Evolutionary conservation across 2,329 filamentous ascomycete genomes (phyloP), one percentile per base, ranked within the genome.

Genomic region (Orbilia blumenaviensis): DNA sequence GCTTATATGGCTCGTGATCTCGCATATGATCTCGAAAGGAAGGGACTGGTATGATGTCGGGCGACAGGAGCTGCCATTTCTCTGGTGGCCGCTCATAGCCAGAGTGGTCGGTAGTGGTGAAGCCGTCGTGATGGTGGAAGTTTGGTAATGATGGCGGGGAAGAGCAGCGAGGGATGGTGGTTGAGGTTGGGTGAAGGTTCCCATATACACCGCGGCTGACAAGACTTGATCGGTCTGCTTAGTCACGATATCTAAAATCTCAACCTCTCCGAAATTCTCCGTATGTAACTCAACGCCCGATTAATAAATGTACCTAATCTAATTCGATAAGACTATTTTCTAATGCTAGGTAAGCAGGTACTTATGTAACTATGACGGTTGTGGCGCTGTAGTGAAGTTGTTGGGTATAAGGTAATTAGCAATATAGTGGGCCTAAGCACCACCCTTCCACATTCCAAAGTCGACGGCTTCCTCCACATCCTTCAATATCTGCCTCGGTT

Each of bases 381-480:
- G 41, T 42, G 41, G 41, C 41, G 41, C n/a, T 42, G 21, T 21
- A 21, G 41, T 12, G n/a, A 16, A 16, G 41, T 12, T n/a, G n/a
- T 42, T 8, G n/a, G n/a, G 42, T 6, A 48, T 32, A 38, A 14
- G 44, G 48, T 6, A n/a, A n/a, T n/a, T n/a, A n/a, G n/a, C n/a
- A n/a, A n/a, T n/a, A n/a, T n/a, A n/a, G n/a, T n/a, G n/a, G n/a
- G n/a, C n/a, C n/a, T n/a, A n/a, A n/a, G 16, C 27, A 67, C 85
- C 85, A 80, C 89, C 86, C 62, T 84, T 85, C 82, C 88, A 85
- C 80, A 95, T 83, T 3, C 90, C 92, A 90, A 91, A 96, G 76
- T 88, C 85, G 3, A 96, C 91, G 9, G 91, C 93, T 78, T 89
- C 89, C 79, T 88, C 86, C 2, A 96, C 93, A 83, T 94, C 89